Percentiles rank a stretch among this genome's conserved stretches.
phyloP scores from a whole-genome alignment of 2,329 filamentous ascomycete genomes.

The Aureobasidium sp. region DNA sequence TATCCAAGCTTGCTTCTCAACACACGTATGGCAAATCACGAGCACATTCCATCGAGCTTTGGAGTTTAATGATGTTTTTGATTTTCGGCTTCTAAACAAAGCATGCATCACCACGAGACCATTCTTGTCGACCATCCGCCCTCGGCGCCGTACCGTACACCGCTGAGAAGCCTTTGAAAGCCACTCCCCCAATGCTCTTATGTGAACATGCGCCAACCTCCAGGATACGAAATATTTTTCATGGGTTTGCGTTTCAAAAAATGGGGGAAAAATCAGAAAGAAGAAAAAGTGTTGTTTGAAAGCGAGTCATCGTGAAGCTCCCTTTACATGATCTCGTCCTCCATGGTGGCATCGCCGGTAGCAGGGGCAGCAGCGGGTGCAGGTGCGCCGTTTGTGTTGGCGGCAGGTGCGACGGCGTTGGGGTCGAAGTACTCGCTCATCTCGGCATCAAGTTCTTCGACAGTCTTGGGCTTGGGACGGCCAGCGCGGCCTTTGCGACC shows the following conservation, averaged over 20 bases:
- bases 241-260: not conserved
- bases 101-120: not conserved
- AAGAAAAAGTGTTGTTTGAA: not conserved
- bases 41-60: not conserved
- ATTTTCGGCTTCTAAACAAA: not conserved
- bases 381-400: slow-evolving; percentile 40
- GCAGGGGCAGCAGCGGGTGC: slow-evolving; percentile 37
- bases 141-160: not conserved
- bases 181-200: not conserved
- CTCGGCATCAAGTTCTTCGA: slow-evolving; percentile 91
- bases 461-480: slow-evolving; percentile 75
- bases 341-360: slow-evolving; percentile 47
- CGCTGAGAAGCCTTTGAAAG: not conserved
- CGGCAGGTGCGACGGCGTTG: slow-evolving; percentile 34
- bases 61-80: not conserved
- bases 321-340: slow-evolving; percentile 48
- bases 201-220: not conserved
- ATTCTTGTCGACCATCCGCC: not conserved
- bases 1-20: not conserved
- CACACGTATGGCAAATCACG: not conserved
- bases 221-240: not conserved
- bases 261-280: not conserved
- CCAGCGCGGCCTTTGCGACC: slow-evolving; percentile 53
- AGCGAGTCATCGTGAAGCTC: not conserved
- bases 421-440: slow-evolving; percentile 90